Percentiles rank a stretch among this genome's conserved stretches.
These are phyloP conservation scores for Alternaria tenuissima DNA, from an alignment of 2,329 filamentous ascomycete species.

Conservation along the genomic window DNA sequence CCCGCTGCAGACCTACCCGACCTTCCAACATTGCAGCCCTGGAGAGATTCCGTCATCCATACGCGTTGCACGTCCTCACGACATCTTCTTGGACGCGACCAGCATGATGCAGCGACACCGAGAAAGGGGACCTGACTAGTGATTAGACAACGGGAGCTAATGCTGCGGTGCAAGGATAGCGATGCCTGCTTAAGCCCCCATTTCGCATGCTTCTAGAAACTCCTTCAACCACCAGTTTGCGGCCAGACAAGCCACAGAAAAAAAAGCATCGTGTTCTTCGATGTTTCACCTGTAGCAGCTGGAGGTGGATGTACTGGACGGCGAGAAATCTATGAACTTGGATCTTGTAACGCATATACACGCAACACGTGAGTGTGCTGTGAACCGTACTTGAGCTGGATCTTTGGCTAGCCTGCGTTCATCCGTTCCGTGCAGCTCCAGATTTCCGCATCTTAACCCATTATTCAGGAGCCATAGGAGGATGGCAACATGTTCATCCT, in stretches of 20 bases:
- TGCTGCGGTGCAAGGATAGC: conserved; percentile 8
- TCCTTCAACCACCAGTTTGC: neutral
- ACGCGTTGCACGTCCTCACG: neutral
- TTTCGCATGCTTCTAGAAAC: conserved; percentile 1
- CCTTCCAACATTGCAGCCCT: neutral
- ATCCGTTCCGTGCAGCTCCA: no score
- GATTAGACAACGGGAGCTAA: conserved; percentile 26
- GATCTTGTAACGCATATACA: neutral
- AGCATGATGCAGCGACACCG: conserved; percentile 5
- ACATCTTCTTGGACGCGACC: neutral
- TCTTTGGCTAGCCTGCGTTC: no score
- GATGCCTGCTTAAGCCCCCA: neutral
- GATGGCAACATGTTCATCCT: no score
- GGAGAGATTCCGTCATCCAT: neutral
- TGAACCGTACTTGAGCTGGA: neutral
- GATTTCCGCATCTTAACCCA: no score
- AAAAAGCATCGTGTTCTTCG: neutral
- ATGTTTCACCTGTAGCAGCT: neutral
- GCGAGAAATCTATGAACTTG: neutral
- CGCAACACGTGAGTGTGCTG: neutral
- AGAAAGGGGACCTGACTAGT: conserved; percentile 24
- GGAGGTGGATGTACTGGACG: neutral
- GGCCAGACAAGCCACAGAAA: neutral
- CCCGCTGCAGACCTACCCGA: neutral
- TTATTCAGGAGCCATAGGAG: no score